A percentile compares a stretch with the other conserved stretches of the same genome.
These are phyloP conservation scores for Pseudonitzschia delicatissima DNA, from an alignment of 108 stramenopile genomes.

Conservation along the genomic window DNA sequence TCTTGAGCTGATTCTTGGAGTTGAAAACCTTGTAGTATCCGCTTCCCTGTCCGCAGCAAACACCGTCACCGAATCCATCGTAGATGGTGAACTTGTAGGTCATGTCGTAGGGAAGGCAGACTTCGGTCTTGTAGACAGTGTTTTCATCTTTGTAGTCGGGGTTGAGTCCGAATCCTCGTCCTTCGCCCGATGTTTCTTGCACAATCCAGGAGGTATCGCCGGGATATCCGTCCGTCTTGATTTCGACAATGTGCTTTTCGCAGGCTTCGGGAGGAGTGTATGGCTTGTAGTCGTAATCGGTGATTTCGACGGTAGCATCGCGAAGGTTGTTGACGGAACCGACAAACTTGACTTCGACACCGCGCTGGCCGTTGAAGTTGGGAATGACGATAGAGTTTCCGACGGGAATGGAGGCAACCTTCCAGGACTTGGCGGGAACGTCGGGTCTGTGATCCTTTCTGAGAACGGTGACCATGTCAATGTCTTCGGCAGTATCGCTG, in stretches of 20 bases:
- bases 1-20: no score
- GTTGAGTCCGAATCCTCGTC: no score
- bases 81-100: neutral
- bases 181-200: no score
- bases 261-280: no score
- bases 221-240: no score
- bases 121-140: no score
- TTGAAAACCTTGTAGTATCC: neutral
- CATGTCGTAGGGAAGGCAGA: no score
- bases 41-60: conserved; percentile 2
- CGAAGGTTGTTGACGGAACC: neutral
- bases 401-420: conserved; percentile 29
- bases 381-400: conserved; percentile 21
- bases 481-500: conserved; percentile 35
- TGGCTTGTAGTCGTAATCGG: no score
- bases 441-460: neutral
- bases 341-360: neutral
- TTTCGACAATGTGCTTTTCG: no score
- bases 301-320: neutral
- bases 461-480: conserved; percentile 37
- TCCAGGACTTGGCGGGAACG: conserved; percentile 26
- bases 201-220: no score
- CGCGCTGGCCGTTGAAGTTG: conserved; percentile 5
- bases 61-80: neutral
- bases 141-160: no score